Evolutionary conservation across 2,329 filamentous ascomycete genomes (phyloP), one percentile per base, ranked within the genome.

Genomic region (Penicillium sp.): DNA sequence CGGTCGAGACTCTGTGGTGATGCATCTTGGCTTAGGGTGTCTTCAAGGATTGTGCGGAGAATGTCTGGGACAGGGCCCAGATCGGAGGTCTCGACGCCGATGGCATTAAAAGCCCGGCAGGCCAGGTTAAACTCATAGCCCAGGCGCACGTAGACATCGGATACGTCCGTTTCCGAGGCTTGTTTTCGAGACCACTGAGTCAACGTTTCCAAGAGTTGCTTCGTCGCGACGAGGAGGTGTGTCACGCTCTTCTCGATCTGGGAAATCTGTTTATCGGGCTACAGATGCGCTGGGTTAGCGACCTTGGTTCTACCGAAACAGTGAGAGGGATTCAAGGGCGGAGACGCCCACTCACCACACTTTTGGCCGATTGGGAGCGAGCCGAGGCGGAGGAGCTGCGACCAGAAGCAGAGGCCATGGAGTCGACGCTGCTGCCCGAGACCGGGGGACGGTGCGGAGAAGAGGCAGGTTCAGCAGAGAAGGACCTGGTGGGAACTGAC

Each of bases 71-170:
- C 93, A 54, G 95, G 95, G 41, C 93, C 93, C 9, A 98, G 76
- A 65, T 98, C 93, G 17, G 82, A 80, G 1, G 90, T 96, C 59
- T 98, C 93, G 48, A 98, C 93, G 47, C 94, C 93, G 59, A 98
- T 98, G 43, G 90, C 88, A 58, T 87, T 88, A 69, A 98, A 98
- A 47, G 93, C 91, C 40, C 93, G 85, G 67, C 91, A 97, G 18
- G 93, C 93, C 73, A 98, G 93, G 69, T 98, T 98, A 77, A 98
- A 98, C 69, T 98, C 93, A 69, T 98, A 98, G 32, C 93, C 93
- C 47, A 98, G 74, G 46, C 93, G 85, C 45, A 98, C 93, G 63
- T 98, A 98, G 56, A 98, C 93, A 65, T 98, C 93, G 9, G 93
- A 97, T 44, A 98, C 93, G 64, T 97, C 87, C 47, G 84, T 86